Evolutionary conservation across 352 stramenopile species (phyloP), one percentile per base, ranked within the genome.

Genomic region (Pythium folliculosum): DNA sequence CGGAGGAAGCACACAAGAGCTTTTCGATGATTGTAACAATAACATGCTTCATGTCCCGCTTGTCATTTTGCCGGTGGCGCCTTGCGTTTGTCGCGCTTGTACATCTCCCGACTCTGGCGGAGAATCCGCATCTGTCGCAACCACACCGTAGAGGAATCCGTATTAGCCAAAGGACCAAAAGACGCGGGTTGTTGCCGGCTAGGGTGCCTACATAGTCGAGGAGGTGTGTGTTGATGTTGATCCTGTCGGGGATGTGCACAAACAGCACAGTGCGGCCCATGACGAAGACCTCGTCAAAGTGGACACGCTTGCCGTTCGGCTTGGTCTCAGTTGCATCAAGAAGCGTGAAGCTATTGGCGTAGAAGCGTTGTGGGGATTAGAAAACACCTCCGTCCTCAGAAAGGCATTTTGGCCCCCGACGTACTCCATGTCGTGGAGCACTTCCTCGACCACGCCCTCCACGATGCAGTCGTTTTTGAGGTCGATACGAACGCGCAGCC

Each of bases 251-350:
- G 32, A 96, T 94, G 71, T 96, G 86, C 21, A 96, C 88, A 65
- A 88, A 96, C 13, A 96, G 70, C 55, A 96, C 80, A 14, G 83
- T 94, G 45, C 86, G 87, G 55, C 88, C 88, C 86, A 96, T 96
- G 58, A 96, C 85, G 35, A 95, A 96, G 21, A 96, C 81, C 48
- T 96, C 88, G 48, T 96, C 88, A 51, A 96, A 78, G 63, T 72
- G 69, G 32, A 89, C 27, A 12, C 65, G 80, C 5, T 69, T 67
- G 14, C 88, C 88, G 45, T 86, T 89, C 16, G 84, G 75, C 49
- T 92, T 94, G 19, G 73, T 94, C 63, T 94, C 86, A 40, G 68
- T 78, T 4, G 82, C 86, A 63, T 94, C 80, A 23, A 92, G 65
- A 51, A 94, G 69, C 32, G 83, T 92, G 60, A 94, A 89, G 73